Base-by-base conservation (phyloP, 2,329 filamentous ascomycete genomes). In the Cercospora canescens region DNA sequence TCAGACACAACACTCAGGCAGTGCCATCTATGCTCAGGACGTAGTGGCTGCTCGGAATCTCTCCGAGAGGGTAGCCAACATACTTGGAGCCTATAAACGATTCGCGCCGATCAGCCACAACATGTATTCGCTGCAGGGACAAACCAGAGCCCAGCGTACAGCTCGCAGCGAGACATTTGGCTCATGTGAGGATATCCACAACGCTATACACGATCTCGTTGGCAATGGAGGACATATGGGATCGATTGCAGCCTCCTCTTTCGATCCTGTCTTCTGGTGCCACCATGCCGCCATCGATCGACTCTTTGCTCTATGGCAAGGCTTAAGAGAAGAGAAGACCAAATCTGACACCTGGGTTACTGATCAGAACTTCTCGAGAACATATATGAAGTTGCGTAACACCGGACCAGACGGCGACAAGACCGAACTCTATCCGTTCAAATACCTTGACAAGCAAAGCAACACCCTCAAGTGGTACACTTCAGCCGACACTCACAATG, bases 171-270 rank as follows among this genome's bases (percentile, higher is more conserved):
- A 59, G 35, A 24, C 28, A 2, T 59, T 34, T 34, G 56, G 56
- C 3, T 18, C 12, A 12, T 18, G n/a, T 11, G 18, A 41, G 28
- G 56, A 59, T 30, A n/a, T 59, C 7, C 56, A 59, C 8, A 59
- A 59, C 21, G 35, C 56, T 1, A 28, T 59, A 9, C 56, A 59
- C 7, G 35, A 28, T n/a, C n/a, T 59, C 2, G 56, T 59, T 11
- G 56, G 56, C 16, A 59, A 59, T 30, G 56, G 56, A 30, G 55
- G 56, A 14, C 56, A 59, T n/a, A 59, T 59, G 56, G 56, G 56
- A 24, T n/a, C 6, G 16, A 59, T 59, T 24, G 12, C 11, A 16
- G 56, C 56, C 9, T 59, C 56, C 9, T n/a, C 56, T 2, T 59
- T 59, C 14, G 56, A 59, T 59, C 56, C 56, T 4, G 26, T 59